Conservation (phyloP, 768 basidiomycete species). For the Phanerodontia chrysosporium region DNA sequence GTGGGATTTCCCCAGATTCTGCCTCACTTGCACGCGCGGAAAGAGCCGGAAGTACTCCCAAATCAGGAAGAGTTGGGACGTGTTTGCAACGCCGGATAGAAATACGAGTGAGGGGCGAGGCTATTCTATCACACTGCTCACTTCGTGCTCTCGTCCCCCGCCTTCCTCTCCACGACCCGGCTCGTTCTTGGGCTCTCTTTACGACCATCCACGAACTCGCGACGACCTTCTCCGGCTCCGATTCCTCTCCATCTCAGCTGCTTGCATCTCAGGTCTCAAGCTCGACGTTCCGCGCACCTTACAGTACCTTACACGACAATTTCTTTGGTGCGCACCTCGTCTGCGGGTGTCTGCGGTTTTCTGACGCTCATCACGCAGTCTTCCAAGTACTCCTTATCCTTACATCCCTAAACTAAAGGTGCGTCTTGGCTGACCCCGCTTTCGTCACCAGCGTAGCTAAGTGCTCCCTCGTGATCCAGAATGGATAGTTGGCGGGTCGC, state of each 20-base stretch:
- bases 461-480: conserved; percentile 25
- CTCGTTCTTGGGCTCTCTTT: conserved; percentile 13
- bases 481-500: conserved; percentile 97
- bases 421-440: conserved; percentile 5
- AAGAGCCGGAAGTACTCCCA: conserved; percentile 2
- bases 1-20: background rate
- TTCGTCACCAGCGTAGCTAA: conserved; percentile 6
- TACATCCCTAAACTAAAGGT: conserved; percentile 20
- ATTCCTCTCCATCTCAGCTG: conserved; percentile 36
- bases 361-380: background rate
- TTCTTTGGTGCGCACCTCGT: conserved; percentile 18
- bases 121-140: conserved; percentile 14
- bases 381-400: conserved; percentile 17
- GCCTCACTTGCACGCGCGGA: conserved; percentile 1
- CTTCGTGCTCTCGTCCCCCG: conserved; percentile 8
- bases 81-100: conserved; percentile 13
- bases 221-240: conserved; percentile 46
- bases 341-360: conserved; percentile 12
- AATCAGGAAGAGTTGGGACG: conserved; percentile 3
- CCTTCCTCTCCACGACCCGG: conserved; percentile 3
- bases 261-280: conserved; percentile 26
- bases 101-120: conserved; percentile 10
- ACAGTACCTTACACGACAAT: conserved; percentile 25
- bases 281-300: conserved; percentile 24
- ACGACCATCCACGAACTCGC: conserved; percentile 51